These are phyloP conservation scores for Boletus huronensis DNA, from an alignment of 768 basidiomycete species.

Conservation along the genomic window DNA sequence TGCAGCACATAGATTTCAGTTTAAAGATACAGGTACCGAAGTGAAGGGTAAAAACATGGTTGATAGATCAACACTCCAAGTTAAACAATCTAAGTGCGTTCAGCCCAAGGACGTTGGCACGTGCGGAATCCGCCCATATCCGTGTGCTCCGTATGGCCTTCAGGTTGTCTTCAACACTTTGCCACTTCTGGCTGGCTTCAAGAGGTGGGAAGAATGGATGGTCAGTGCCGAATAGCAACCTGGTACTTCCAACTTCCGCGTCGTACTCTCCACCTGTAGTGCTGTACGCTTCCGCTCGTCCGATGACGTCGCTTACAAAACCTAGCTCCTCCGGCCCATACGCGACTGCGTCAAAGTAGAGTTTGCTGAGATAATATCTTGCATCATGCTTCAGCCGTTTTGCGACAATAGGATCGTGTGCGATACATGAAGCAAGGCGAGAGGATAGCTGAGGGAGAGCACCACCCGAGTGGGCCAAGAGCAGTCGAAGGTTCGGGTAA, in stretches of 20 bases:
- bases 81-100: slow-evolving; percentile 76
- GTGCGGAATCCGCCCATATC: slow-evolving; percentile 48
- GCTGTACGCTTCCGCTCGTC: slow-evolving; percentile 52
- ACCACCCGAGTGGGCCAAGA: slow-evolving; percentile 87
- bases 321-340: slow-evolving; percentile 84
- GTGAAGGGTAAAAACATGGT: slow-evolving; percentile 14
- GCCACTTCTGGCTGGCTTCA: slow-evolving; percentile 65
- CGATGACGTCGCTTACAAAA: slow-evolving; percentile 69
- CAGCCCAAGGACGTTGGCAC: slow-evolving; percentile 60
- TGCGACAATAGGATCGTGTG: slow-evolving; percentile 79
- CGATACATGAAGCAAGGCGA: slow-evolving; percentile 78
- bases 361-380: slow-evolving; percentile 74
- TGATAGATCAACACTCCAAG: slow-evolving; percentile 30
- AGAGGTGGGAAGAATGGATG: slow-evolving; percentile 92
- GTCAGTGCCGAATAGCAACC: slow-evolving; percentile 82
- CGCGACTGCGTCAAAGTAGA: slow-evolving; percentile 85
- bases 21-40: slow-evolving; percentile 84
- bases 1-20: slow-evolving; percentile 94
- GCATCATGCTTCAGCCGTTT: slow-evolving; percentile 76
- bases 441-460: slow-evolving; percentile 82
- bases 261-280: slow-evolving; percentile 29
- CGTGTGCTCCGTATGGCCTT: slow-evolving; percentile 58
- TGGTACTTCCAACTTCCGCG: slow-evolving; percentile 46
- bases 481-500: slow-evolving; percentile 67
- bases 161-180: slow-evolving; percentile 80